phyloP scores from a whole-genome alignment of 2,329 filamentous ascomycete genomes.

The Aspergillus latus region DNA sequence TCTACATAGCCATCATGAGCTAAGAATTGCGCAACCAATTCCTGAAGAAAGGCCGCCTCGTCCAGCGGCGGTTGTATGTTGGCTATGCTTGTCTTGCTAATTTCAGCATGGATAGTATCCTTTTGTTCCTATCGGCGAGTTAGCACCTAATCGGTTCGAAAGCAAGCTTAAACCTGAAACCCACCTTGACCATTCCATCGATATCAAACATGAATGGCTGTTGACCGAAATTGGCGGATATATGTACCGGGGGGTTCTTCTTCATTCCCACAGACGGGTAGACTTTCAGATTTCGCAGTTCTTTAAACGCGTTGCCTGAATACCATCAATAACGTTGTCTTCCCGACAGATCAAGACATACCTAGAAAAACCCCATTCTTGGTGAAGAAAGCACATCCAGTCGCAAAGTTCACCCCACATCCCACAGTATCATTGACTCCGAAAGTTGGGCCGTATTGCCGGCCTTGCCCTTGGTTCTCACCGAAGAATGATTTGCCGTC shows the following conservation, averaged over 20 bases:
- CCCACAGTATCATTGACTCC: constrained; percentile 60
- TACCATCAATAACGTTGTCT: neutral
- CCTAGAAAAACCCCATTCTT: constrained; percentile 62
- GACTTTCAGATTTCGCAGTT: constrained; percentile 44
- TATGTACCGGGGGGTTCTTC: constrained; percentile 57
- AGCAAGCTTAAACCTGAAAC: constrained; percentile 26
- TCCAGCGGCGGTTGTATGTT: constrained; percentile 62
- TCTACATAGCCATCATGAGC: constrained; percentile 95
- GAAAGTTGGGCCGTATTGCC: constrained; percentile 62
- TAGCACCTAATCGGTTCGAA: neutral
- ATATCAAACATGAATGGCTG: constrained; percentile 88
- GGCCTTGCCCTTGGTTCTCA: constrained; percentile 54
- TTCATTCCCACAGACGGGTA: constrained; percentile 66
- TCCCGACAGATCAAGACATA: constrained; percentile 27
- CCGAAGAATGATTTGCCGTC: constrained; percentile 64
- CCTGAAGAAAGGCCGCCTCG: constrained; percentile 78
- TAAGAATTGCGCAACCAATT: constrained; percentile 81
- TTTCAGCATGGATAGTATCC: constrained; percentile 58
- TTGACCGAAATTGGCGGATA: constrained; percentile 64
- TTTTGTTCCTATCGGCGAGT: constrained; percentile 57
- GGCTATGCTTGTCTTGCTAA: constrained; percentile 60
- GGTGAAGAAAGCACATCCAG: constrained; percentile 63
- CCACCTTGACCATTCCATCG: constrained; percentile 75
- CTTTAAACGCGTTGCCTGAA: constrained; percentile 58
- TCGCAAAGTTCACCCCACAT: constrained; percentile 65